Evolutionary conservation across 169 alveolate genomes (phyloP).

Genomic region (Amoebophrya sp.): DNA sequence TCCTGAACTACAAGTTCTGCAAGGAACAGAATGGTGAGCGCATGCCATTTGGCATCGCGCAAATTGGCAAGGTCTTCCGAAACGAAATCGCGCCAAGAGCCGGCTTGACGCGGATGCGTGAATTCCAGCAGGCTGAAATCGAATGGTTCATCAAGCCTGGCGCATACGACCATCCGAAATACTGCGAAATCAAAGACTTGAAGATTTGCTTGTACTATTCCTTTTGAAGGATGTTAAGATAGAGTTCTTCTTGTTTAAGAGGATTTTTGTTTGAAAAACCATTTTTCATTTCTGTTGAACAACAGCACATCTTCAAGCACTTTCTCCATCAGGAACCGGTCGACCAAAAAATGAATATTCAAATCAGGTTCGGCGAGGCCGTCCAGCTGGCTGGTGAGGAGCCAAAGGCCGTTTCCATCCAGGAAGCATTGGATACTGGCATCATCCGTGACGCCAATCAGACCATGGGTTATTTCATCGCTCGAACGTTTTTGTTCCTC

Average conservation of each 20-base stretch:
- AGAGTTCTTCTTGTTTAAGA: too few species aligned
- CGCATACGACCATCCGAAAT: constrained; percentile 80
- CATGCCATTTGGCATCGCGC: constrained; percentile 95
- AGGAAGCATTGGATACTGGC: constrained; percentile 76
- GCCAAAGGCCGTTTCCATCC: constrained; percentile 45
- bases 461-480: constrained; percentile 92
- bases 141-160: constrained; percentile 94
- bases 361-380: constrained; percentile 19
- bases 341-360: too few species aligned
- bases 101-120: constrained; percentile 92
- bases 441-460: constrained; percentile 72
- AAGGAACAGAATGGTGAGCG: constrained; percentile 87
- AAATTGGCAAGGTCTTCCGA: constrained; percentile 93
- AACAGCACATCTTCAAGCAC: too few species aligned
- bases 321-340: too few species aligned
- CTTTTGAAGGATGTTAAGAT: too few species aligned
- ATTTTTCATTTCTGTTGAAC: too few species aligned
- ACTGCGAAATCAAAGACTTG: constrained; percentile 62
- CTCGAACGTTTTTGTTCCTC: constrained; percentile 87
- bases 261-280: too few species aligned
- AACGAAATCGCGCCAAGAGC: constrained; percentile 97
- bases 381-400: constrained; percentile 1
- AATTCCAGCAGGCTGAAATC: constrained; percentile 97
- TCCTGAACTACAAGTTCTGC: constrained; percentile 86
- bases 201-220: constrained; percentile 45